phyloP scores from a whole-genome alignment of 2,329 filamentous ascomycete species.

The Spiromastix sp. region DNA sequence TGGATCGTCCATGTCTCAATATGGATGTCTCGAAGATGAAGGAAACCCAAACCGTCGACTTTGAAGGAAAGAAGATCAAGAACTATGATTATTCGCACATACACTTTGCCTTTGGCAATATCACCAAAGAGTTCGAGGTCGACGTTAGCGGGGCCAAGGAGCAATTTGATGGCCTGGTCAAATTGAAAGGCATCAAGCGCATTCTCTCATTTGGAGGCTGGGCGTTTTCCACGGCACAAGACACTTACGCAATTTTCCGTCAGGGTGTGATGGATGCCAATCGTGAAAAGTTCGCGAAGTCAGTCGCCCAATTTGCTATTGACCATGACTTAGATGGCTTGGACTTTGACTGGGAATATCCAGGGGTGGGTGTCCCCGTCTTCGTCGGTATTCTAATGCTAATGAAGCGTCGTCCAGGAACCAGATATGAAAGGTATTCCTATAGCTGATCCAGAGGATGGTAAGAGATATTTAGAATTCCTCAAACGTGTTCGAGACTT shows the following conservation, averaged over 20 bases:
- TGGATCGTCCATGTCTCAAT: conserved; percentile 20
- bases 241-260: conserved; percentile 28
- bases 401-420: no score
- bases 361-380: no score
- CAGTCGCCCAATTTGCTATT: conserved; percentile 30
- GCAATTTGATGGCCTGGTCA: conserved; percentile 4
- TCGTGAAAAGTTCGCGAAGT: conserved; percentile 24
- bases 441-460: conserved; percentile 16
- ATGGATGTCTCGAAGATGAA: no score
- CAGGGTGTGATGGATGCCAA: conserved; percentile 26
- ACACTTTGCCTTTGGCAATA: conserved; percentile 27
- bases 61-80: conserved; percentile 14
- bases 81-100: conserved; percentile 19
- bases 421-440: conserved; percentile 29
- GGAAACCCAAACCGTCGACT: no score
- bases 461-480: conserved; percentile 23
- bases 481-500: conserved; percentile 13
- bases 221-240: conserved; percentile 28
- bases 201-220: conserved; percentile 37
- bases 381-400: no score
- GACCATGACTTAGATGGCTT: conserved; percentile 31
- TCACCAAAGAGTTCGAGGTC: conserved; percentile 22
- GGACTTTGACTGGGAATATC: conserved; percentile 30
- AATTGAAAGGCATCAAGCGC: conserved; percentile 16
- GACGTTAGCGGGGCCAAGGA: conserved; percentile 13